Conservation (phyloP, 1,284 basidiomycete genomes). For the Cutaneotrichosporon mucoides region DNA sequence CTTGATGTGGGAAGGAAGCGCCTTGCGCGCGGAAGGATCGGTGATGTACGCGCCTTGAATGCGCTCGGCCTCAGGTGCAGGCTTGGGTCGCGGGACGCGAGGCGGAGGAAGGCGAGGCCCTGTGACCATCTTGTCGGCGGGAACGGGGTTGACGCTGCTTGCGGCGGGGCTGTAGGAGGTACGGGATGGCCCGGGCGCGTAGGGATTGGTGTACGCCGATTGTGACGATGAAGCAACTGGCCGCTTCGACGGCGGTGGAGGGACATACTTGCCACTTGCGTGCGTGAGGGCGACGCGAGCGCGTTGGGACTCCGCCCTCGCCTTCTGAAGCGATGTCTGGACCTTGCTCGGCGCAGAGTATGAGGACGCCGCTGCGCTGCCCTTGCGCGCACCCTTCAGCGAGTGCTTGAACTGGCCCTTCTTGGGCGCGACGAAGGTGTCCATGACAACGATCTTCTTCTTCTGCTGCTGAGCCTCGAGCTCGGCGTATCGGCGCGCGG, state of each 20-base stretch:
- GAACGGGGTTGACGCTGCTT: no score
- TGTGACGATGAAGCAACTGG: neutral
- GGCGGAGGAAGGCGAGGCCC: constrained; percentile 5
- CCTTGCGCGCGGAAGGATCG: neutral
- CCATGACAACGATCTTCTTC: constrained; percentile 37
- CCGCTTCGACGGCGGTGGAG: constrained; percentile 22
- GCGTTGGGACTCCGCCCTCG: constrained; percentile 35
- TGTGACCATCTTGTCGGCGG: neutral
- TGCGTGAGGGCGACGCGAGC: constrained; percentile 41
- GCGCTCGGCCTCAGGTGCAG: neutral
- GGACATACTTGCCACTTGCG: constrained; percentile 34
- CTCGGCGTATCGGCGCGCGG: constrained; percentile 36
- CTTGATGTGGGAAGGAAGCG: neutral
- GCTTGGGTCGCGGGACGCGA: constrained; percentile 17
- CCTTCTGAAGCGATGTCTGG: constrained; percentile 29
- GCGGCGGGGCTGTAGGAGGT: neutral
- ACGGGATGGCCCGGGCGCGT: neutral
- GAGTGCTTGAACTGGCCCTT: constrained; percentile 3
- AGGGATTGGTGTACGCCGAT: neutral
- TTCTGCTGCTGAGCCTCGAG: constrained; percentile 33
- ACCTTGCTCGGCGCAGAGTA: constrained; percentile 1
- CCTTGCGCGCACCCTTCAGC: neutral
- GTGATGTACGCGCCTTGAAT: neutral
- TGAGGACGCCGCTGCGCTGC: neutral
- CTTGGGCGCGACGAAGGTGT: constrained; percentile 20